These are phyloP conservation scores for Begonia peltatifolia DNA, from an alignment of 306 rosid genomes.

Conservation along the genomic window DNA sequence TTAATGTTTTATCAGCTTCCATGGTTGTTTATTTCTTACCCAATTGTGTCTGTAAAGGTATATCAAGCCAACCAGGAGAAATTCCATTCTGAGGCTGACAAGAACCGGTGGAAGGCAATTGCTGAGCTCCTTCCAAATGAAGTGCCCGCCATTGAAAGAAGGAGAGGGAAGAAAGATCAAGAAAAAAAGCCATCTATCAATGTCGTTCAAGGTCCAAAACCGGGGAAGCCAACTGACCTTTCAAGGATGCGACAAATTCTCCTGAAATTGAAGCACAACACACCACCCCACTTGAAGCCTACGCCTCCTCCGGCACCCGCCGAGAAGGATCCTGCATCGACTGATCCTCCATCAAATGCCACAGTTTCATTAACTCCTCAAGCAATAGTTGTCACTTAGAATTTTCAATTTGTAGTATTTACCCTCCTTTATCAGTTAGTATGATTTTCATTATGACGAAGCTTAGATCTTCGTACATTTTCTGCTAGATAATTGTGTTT, in stretches of 20 bases:
- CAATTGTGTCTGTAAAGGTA: constrained; percentile 8
- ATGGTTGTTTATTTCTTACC: background rate
- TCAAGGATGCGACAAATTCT: constrained; percentile 34
- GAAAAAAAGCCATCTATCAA: constrained; percentile 20
- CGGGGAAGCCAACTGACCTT: constrained; percentile 34
- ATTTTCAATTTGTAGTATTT: background rate
- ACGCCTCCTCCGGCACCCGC: constrained; percentile 10
- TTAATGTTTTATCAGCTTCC: background rate
- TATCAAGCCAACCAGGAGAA: constrained; percentile 25
- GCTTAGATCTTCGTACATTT: background rate
- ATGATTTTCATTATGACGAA: background rate
- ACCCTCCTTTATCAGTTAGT: background rate
- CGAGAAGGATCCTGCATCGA: constrained; percentile 3
- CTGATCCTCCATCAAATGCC: constrained; percentile 6
- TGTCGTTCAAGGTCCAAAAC: constrained; percentile 31
- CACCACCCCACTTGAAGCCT: constrained; percentile 25
- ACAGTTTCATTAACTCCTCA: constrained; percentile 4
- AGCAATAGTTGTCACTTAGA: constrained; percentile 16
- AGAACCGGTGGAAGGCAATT: constrained; percentile 31
- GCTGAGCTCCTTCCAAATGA: constrained; percentile 33
- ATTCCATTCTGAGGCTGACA: constrained; percentile 32
- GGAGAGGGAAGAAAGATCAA: constrained; percentile 27
- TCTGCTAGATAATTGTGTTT: background rate
- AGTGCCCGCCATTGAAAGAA: constrained; percentile 21
- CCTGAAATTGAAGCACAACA: constrained; percentile 26